Evolutionary conservation across 306 rosid genomes (phyloP).

Genomic region (Vachellia pachyceras): DNA sequence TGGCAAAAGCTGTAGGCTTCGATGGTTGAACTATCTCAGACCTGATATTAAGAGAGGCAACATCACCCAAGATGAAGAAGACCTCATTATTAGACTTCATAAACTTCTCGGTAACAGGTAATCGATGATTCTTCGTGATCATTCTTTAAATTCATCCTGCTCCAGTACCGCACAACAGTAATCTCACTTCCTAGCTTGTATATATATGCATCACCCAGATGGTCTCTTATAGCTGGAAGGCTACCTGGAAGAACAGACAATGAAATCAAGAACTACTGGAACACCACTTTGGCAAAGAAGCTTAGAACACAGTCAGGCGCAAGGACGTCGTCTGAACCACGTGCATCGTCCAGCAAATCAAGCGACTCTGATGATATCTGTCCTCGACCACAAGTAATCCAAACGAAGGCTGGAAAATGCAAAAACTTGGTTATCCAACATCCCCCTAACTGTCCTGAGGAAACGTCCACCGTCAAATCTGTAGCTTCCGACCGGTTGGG

Average conservation of each 20-base stretch:
- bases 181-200: too few relatives aligned
- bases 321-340: not conserved
- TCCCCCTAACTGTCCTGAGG: not conserved
- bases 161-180: too few relatives aligned
- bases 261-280: slow-evolving; percentile 25
- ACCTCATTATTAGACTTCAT: slow-evolving; percentile 15
- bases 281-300: slow-evolving; percentile 11
- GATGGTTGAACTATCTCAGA: slow-evolving; percentile 24
- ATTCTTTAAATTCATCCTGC: too few relatives aligned
- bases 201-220: not conserved
- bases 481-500: not conserved
- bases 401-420: not conserved
- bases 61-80: slow-evolving; percentile 24
- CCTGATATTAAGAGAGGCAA: slow-evolving; percentile 22
- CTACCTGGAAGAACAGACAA: slow-evolving; percentile 20
- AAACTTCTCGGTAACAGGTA: slow-evolving; percentile 26
- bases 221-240: slow-evolving; percentile 25
- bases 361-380: not conserved
- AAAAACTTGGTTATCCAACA: not conserved
- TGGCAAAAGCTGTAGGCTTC: slow-evolving; percentile 30
- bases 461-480: not conserved
- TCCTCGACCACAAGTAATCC: not conserved
- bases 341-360: not conserved
- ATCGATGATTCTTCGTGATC: too few relatives aligned
- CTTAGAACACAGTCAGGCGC: not conserved